Percentiles rank a stretch among this genome's conserved stretches.
Conservation (phyloP, 208 protist species). For the Trypanosoma boissoni region DNA sequence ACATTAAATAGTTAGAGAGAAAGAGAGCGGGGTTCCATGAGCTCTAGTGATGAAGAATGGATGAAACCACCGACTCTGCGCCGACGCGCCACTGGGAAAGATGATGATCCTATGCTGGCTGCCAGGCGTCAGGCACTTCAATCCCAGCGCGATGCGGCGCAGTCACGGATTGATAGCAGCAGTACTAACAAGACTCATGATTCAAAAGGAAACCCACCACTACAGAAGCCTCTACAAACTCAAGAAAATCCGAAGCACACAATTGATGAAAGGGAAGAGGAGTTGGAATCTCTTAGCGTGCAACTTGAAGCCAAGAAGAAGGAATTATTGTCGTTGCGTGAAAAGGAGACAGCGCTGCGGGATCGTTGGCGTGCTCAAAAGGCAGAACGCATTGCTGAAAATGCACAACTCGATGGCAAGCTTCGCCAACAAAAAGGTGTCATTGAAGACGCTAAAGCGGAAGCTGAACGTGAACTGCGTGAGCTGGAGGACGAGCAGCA, state of each 20-base stretch:
- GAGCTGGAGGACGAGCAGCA: conserved; percentile 53
- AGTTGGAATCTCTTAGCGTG: conserved; percentile 44
- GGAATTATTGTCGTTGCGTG: conserved; percentile 35
- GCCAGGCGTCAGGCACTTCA: conserved; percentile 54
- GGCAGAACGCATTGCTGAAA: conserved; percentile 67
- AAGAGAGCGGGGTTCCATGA: conserved; percentile 9
- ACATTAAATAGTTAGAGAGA: too few species aligned
- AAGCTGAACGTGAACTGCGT: conserved; percentile 40
- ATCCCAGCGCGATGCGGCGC: conserved; percentile 46
- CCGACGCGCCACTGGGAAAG: neutral
- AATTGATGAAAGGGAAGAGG: conserved; percentile 31
- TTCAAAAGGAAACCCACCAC: neutral
- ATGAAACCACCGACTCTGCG: conserved; percentile 22
- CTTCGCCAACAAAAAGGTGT: conserved; percentile 43
- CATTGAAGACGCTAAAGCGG: conserved; percentile 55
- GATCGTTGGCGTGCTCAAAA: conserved; percentile 63
- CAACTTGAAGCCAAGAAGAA: conserved; percentile 66
- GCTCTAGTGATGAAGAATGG: conserved; percentile 58
- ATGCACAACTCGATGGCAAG: conserved; percentile 57
- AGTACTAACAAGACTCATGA: conserved; percentile 1
- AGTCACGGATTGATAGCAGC: neutral
- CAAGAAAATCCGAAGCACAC: neutral
- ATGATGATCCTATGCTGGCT: conserved; percentile 54
- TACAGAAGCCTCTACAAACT: conserved; percentile 2
- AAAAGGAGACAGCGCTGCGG: conserved; percentile 51